phyloP scores from a whole-genome alignment of 345 rosid genomes.

The Pugionium cornutum region DNA sequence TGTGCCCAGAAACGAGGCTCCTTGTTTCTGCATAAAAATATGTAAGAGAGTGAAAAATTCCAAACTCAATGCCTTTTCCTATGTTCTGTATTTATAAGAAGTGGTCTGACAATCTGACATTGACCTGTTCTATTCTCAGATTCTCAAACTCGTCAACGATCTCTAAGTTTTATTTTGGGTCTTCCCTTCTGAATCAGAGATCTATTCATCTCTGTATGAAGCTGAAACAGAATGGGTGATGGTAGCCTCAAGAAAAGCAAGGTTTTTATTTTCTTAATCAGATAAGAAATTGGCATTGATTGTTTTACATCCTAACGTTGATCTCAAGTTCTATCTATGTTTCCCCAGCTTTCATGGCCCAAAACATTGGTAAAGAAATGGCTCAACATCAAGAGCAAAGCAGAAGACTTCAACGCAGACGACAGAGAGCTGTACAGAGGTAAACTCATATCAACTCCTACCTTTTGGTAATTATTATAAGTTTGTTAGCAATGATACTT shows the following conservation, averaged over 20 bases:
- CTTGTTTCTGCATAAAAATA: background rate
- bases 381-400: conserved; percentile 83
- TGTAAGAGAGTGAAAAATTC: background rate
- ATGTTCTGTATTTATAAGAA: conserved; percentile 7
- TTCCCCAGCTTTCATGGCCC: conserved; percentile 82
- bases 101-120: conserved; percentile 38
- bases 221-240: conserved; percentile 79
- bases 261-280: conserved; percentile 43
- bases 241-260: conserved; percentile 78
- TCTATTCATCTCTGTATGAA: conserved; percentile 16
- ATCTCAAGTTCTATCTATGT: conserved; percentile 1
- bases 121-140: conserved; percentile 50
- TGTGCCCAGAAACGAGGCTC: conserved; percentile 35
- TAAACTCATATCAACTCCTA: background rate
- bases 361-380: conserved; percentile 94
- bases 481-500: background rate
- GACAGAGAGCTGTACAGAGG: conserved; percentile 33
- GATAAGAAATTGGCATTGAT: too few relatives aligned
- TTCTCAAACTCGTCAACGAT: background rate
- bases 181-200: conserved; percentile 6
- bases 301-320: background rate
- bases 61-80: background rate
- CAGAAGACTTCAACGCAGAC: conserved; percentile 72
- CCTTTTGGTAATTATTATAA: too few relatives aligned
- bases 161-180: too few relatives aligned